Conservation (phyloP, 2,329 filamentous ascomycete genomes). For the Neonectria punicea region DNA sequence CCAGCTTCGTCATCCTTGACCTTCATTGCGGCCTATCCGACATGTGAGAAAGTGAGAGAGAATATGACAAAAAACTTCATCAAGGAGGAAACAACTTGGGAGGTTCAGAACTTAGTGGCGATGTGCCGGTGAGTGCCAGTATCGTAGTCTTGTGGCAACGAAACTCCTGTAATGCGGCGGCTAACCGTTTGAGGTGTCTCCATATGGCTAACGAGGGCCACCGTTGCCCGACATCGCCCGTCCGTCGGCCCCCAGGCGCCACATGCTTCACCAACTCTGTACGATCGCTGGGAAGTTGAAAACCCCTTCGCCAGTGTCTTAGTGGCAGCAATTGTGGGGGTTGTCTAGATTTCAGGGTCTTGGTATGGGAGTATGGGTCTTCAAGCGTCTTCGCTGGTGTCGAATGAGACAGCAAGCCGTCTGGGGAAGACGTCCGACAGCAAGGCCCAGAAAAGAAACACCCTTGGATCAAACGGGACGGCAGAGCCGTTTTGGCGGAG, state of each 20-base stretch:
- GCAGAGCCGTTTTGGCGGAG: constrained; percentile 23
- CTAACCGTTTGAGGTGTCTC: constrained; percentile 19
- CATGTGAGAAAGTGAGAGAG: constrained; percentile 2
- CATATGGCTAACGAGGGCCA: constrained; percentile 14
- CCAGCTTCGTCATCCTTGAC: constrained; percentile 5
- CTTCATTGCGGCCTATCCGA: background rate
- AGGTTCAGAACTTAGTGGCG: background rate
- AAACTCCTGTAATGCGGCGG: background rate
- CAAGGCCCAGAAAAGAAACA: constrained; percentile 17
- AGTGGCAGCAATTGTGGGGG: constrained; percentile 10
- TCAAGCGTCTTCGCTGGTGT: background rate
- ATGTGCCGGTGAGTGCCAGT: background rate
- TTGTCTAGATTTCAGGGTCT: constrained; percentile 3
- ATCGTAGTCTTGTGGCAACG: background rate
- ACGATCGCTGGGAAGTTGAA: constrained; percentile 14
- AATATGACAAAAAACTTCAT: constrained; percentile 24
- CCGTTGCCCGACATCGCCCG: constrained; percentile 25
- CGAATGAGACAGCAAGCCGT: constrained; percentile 19
- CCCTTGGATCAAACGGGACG: constrained; percentile 9
- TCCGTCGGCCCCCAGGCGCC: constrained; percentile 6
- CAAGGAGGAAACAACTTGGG: constrained; percentile 13
- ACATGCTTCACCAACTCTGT: constrained; percentile 11
- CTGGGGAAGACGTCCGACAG: constrained; percentile 16
- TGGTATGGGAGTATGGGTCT: background rate
- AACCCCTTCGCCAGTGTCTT: background rate